Evolutionary conservation across 306 rosid genomes (phyloP).

Genomic region (Gastrolobium bilobum): DNA sequence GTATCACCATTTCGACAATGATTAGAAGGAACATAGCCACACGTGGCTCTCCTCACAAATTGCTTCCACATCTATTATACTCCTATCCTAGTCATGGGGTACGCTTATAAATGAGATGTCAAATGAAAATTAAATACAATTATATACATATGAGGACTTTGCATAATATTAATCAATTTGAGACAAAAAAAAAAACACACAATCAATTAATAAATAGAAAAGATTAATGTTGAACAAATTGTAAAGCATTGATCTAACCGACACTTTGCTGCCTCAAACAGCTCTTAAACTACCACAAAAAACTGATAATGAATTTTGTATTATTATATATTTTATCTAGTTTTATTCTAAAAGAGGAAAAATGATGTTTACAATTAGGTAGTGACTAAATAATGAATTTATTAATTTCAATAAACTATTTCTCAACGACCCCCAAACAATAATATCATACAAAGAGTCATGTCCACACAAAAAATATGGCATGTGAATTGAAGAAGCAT

Average conservation of each 20-base stretch:
- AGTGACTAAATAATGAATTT: not conserved
- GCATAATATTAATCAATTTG: not conserved
- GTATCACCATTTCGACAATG: constrained; percentile 29
- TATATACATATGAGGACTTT: not conserved
- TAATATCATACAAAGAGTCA: not conserved
- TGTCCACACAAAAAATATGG: constrained; percentile 8
- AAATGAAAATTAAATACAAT: not conserved
- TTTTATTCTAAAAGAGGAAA: not conserved
- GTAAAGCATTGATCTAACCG: not conserved
- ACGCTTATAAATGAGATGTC: constrained; percentile 10
- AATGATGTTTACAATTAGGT: not conserved
- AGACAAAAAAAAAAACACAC: not conserved
- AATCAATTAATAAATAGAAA: not conserved
- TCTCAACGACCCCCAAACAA: constrained; percentile 2
- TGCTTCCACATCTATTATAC: constrained; percentile 3
- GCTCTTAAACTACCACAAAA: not conserved
- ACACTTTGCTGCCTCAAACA: not conserved
- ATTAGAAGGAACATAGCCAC: constrained; percentile 9
- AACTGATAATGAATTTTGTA: not conserved
- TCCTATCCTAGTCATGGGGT: constrained; percentile 10
- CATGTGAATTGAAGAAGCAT: constrained; percentile 1
- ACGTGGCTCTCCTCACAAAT: constrained; percentile 38
- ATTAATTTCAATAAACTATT: constrained; percentile 19
- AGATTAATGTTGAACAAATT: not conserved
- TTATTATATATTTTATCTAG: not conserved